phyloP scores from a whole-genome alignment of 1,139 yeast species.

The Suhomyces bokatorum region DNA sequence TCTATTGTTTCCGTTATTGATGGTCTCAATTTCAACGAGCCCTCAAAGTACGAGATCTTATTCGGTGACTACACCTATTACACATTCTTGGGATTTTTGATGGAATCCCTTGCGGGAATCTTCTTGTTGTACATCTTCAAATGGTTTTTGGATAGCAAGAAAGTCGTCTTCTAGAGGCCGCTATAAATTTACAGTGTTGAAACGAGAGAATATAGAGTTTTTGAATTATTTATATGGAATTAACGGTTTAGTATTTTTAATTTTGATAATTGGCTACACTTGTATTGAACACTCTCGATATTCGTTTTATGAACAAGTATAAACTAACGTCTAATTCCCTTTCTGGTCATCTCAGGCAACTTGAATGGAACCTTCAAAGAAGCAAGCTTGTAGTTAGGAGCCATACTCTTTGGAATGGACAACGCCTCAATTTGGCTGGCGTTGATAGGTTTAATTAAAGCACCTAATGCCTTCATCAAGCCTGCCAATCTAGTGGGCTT shows the following conservation, averaged over 20 bases:
- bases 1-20: constrained; percentile 19
- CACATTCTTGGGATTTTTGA: constrained; percentile 19
- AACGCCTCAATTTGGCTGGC: constrained; percentile 80
- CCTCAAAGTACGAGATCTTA: constrained; percentile 19
- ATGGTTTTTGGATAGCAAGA: constrained; percentile 10
- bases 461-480: constrained; percentile 81
- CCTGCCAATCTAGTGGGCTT: constrained; percentile 73
- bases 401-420: constrained; percentile 68
- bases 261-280: no score
- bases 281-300: no score
- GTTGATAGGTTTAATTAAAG: constrained; percentile 72
- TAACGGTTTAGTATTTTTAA: no score
- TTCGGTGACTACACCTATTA: constrained; percentile 25
- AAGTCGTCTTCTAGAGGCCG: neutral
- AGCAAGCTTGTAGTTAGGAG: constrained; percentile 75
- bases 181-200: neutral
- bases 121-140: constrained; percentile 6
- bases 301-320: neutral
- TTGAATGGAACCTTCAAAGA: constrained; percentile 84
- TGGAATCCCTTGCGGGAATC: constrained; percentile 12
- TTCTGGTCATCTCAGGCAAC: constrained; percentile 78
- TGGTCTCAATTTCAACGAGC: constrained; percentile 15
- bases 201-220: neutral
- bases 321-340: constrained; percentile 43
- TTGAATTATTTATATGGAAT: neutral